Conservation (phyloP, 257 asterid species). For the Ajuga chamaepitys region DNA sequence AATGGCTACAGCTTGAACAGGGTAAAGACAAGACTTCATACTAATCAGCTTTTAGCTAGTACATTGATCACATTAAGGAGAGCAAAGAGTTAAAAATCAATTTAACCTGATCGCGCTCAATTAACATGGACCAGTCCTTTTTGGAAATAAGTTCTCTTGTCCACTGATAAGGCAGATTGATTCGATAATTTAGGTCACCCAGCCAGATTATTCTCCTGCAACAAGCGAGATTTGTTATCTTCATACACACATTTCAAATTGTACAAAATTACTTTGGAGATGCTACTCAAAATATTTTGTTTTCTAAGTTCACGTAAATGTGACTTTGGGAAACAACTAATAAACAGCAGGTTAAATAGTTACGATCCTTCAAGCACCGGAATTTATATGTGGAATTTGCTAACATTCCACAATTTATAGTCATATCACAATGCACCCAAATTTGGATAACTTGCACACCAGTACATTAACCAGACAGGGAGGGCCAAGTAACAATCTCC, state of each 20-base stretch:
- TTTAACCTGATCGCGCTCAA: conserved; percentile 76
- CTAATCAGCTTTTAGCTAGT: neutral
- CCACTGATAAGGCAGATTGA: conserved; percentile 61
- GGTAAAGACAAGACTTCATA: neutral
- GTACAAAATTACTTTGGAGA: neutral
- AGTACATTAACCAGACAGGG: neutral
- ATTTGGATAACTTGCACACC: neutral
- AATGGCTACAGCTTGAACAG: neutral
- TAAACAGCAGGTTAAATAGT: conserved; percentile 3
- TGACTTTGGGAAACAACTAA: neutral
- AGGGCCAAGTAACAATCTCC: neutral
- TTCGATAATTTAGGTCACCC: conserved; percentile 88
- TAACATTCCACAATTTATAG: neutral
- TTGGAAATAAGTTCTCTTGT: conserved; percentile 59
- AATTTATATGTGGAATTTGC: neutral
- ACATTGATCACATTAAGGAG: neutral
- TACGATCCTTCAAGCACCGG: neutral
- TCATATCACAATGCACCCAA: conserved; percentile 2
- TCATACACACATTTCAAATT: neutral
- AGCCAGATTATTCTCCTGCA: conserved; percentile 88
- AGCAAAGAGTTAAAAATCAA: neutral
- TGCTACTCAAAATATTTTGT: neutral
- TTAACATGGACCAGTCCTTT: conserved; percentile 66
- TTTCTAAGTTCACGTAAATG: neutral
- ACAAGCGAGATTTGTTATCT: conserved; percentile 4